These are phyloP conservation scores for Areca catechu DNA, from an alignment of 176 grass and related monocot genomes.

Conservation along the genomic window DNA sequence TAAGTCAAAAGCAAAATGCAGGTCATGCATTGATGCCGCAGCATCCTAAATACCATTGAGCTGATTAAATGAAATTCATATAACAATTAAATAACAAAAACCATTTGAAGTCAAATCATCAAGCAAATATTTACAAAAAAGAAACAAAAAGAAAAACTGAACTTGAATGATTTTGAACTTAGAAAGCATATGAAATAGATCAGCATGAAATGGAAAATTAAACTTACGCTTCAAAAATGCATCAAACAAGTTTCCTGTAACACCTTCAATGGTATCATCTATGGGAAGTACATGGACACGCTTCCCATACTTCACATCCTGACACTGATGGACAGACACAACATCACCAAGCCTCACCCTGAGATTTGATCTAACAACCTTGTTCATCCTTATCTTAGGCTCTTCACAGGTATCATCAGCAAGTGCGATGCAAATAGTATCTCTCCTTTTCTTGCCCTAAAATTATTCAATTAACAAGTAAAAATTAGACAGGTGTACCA, in stretches of 20 bases:
- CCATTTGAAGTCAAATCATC: too few species aligned
- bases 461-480: background rate
- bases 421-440: constrained; percentile 7
- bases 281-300: constrained; percentile 6
- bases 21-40: too few species aligned
- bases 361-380: constrained; percentile 3
- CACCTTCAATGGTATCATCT: constrained; percentile 6
- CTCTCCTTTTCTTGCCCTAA: constrained; percentile 1
- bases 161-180: too few species aligned
- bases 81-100: too few species aligned
- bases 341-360: background rate
- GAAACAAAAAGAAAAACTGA: too few species aligned
- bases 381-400: constrained; percentile 9
- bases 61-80: too few species aligned
- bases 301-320: constrained; percentile 7
- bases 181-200: too few species aligned
- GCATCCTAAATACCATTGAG: too few species aligned
- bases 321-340: constrained; percentile 3
- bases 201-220: background rate
- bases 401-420: constrained; percentile 8
- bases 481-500: too few species aligned
- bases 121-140: too few species aligned
- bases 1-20: too few species aligned
- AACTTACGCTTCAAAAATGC: constrained; percentile 10
- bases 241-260: constrained; percentile 10